Evolutionary conservation across 257 asterid species (phyloP), one percentile per base, ranked within the genome.

Genomic region (Hygrophila difformis): DNA sequence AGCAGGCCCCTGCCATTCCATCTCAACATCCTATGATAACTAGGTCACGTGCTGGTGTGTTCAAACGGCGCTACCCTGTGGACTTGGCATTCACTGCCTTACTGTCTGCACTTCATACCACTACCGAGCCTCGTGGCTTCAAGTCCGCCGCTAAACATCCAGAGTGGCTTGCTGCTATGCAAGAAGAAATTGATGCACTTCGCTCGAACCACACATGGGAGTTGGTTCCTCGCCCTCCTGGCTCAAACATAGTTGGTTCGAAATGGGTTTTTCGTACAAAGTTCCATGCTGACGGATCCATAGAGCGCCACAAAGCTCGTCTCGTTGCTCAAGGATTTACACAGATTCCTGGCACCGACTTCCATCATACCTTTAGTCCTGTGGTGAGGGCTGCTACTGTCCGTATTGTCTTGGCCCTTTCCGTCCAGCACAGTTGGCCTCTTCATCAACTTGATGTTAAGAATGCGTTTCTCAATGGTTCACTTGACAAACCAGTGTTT

Each of bases 221-320:
- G 8, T 23, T 52, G 16, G 47, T 52, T 1, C 47, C 48, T 11
- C 58, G 22, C 6, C 58, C 58, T 5, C 5, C 16, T 12, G 34
- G 31, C 2, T n/a, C 48, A 20, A 52, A 52, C 6, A 22, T 52
- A 20, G 58, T 52, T 39, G 58, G 58, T 3, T 52, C 48, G 2
- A 52, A 52, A 24, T 52, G 58, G 58, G 48, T 38, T 0, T 52
- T 52, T 52, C 48, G 15, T 13, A 52, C 37, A 1, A 52, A 52
- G 18, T 22, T 21, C 9, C 37, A 12, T 12, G 37, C 2, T 4
- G 48, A 39, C 39, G 58, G 58, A 4, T 37, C 48, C 16, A 24
- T 52, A 2, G 58, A 52, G 21, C 38, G 48, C 14, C 21, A 36
- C n/a, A n/a, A n/a, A n/a, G n/a, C n/a, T n/a, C n/a, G n/a, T n/a